Evolutionary conservation across 2,329 filamentous ascomycete genomes (phyloP).

Genomic region (Colletotrichum sp.): DNA sequence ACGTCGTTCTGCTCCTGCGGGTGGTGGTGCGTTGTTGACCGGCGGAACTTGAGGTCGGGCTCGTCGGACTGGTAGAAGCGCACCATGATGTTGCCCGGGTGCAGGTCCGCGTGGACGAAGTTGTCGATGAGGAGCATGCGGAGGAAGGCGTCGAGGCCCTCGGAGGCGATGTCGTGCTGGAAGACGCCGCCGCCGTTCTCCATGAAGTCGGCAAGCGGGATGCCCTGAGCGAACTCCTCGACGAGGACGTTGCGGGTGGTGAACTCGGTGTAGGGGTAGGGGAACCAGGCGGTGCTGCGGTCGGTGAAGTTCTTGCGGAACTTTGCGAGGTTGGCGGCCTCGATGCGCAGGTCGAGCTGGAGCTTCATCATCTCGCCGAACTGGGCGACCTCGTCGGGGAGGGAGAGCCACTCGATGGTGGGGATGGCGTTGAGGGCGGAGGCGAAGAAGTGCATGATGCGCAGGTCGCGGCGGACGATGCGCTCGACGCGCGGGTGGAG

Average conservation of each 20-base stretch:
- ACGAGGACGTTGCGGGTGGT: slow-evolving; percentile 91
- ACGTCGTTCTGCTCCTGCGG: slow-evolving; percentile 68
- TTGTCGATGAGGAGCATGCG: slow-evolving; percentile 98
- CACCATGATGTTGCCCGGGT: slow-evolving; percentile 99
- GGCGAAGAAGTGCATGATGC: slow-evolving; percentile 95
- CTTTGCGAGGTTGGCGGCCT: slow-evolving; percentile 85
- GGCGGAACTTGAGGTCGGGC: slow-evolving; percentile 59
- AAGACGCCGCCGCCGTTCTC: slow-evolving; percentile 92
- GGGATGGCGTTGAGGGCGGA: slow-evolving; percentile 83
- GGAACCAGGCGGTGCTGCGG: slow-evolving; percentile 93
- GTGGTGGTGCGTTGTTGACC: slow-evolving; percentile 30
- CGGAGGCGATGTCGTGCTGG: slow-evolving; percentile 91
- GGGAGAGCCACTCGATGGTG: slow-evolving; percentile 95
- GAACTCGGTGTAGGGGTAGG: slow-evolving; percentile 90
- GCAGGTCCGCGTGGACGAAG: slow-evolving; percentile 94
- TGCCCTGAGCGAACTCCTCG: slow-evolving; percentile 95
- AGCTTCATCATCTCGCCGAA: slow-evolving; percentile 99
- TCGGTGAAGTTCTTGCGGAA: slow-evolving; percentile 92
- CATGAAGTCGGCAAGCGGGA: slow-evolving; percentile 88
- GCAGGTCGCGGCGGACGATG: slow-evolving; percentile 85
- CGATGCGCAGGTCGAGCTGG: slow-evolving; percentile 94
- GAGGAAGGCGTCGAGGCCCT: slow-evolving; percentile 93
- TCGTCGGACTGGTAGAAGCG: slow-evolving; percentile 89
- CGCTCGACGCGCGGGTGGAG: slow-evolving; percentile 91
- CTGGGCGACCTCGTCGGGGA: slow-evolving; percentile 91